Conservation (phyloP, 306 rosid species). For the cucumber (Cucumis sativus) region DNA sequence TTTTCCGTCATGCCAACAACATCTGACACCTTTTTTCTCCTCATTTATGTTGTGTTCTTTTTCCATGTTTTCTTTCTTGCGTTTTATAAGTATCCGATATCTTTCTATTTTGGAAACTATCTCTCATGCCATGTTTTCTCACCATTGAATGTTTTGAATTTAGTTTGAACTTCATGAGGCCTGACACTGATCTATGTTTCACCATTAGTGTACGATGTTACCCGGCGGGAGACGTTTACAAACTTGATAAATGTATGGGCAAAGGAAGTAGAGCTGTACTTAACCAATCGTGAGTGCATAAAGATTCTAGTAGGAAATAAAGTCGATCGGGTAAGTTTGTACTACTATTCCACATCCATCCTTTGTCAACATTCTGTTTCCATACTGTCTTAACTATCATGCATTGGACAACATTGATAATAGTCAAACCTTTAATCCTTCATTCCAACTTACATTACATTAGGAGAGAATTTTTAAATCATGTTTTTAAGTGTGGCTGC, state of each 20-base stretch:
- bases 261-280: constrained; percentile 68
- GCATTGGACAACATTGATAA: background rate
- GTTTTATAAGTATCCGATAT: background rate
- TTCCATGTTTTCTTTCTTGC: background rate
- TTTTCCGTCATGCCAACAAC: background rate
- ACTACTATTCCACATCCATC: background rate
- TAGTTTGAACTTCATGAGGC: background rate
- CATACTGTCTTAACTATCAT: background rate
- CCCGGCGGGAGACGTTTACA: constrained; percentile 71
- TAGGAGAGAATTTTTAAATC: background rate
- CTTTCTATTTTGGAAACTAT: background rate
- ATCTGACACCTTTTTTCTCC: background rate
- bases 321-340: constrained; percentile 58
- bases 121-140: background rate
- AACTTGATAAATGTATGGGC: constrained; percentile 66
- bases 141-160: background rate
- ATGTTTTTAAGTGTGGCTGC: background rate
- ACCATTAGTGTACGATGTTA: constrained; percentile 69
- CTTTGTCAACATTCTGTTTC: background rate
- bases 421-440: background rate
- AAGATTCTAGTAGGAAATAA: constrained; percentile 84
- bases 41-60: background rate
- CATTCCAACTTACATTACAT: background rate
- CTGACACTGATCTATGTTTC: background rate
- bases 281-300: constrained; percentile 53